Conservation (phyloP, 192 early-diverging fungal genomes). For the Podila horticola region DNA sequence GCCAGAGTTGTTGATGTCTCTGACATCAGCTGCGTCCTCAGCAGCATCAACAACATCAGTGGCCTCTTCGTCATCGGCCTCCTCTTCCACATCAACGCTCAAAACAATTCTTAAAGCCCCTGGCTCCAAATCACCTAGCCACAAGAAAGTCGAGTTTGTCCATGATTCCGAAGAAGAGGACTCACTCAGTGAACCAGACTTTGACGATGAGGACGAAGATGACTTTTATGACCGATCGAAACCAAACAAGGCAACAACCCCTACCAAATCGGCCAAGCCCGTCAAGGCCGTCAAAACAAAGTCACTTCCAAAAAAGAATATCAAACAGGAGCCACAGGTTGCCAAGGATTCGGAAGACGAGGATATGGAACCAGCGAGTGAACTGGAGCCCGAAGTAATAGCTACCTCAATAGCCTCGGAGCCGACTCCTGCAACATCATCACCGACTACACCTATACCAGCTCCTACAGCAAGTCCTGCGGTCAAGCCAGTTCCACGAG, state of each 20-base stretch:
- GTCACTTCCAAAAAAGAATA: not conserved
- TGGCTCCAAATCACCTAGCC: conserved; percentile 14
- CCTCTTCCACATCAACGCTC: not conserved
- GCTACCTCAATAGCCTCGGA: not conserved
- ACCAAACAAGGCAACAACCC: not conserved
- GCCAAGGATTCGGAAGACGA: not conserved
- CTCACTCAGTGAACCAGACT: conserved; percentile 28
- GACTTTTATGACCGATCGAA: conserved; percentile 1
- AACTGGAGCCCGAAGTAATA: not conserved
- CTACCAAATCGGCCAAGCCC: not conserved
- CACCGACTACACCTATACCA: not conserved
- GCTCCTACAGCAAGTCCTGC: too few relatives aligned
- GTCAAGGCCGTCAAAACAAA: not conserved
- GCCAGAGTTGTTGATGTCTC: not conserved
- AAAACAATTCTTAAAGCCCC: conserved; percentile 34
- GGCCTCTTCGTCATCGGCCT: conserved; percentile 10
- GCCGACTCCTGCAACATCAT: not conserved
- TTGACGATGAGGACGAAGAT: conserved; percentile 10
- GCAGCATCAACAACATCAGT: not conserved
- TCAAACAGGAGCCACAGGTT: not conserved
- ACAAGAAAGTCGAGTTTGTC: conserved; percentile 37
- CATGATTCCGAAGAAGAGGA: conserved; percentile 22
- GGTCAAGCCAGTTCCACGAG: not conserved
- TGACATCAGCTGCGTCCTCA: conserved; percentile 4
- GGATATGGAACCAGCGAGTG: not conserved